phyloP scores from a whole-genome alignment of 2,329 filamentous ascomycete genomes.

The Didymella pinodella region DNA sequence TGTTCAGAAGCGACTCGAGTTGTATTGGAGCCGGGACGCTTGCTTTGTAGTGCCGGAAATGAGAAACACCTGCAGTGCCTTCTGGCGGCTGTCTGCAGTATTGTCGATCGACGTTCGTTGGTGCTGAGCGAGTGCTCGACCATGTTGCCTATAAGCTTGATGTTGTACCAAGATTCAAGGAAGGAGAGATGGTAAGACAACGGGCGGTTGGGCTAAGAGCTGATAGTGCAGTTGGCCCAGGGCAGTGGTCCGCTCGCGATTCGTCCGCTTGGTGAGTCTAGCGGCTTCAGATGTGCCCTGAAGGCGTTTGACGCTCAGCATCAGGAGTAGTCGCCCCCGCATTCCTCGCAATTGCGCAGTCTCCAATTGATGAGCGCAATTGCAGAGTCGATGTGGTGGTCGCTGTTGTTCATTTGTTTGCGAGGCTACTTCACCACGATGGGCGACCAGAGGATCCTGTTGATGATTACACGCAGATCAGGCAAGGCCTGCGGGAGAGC shows the following conservation, averaged over 20 bases:
- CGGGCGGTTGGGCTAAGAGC: conserved; percentile 33
- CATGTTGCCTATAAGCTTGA: conserved; percentile 7
- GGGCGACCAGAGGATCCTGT: neutral
- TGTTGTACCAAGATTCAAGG: conserved; percentile 22
- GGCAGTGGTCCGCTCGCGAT: conserved; percentile 25
- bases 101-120: neutral
- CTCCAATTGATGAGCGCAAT: neutral
- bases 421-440: neutral
- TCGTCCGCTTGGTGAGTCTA: conserved; percentile 33
- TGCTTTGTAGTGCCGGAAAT: neutral
- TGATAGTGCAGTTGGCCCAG: conserved; percentile 22
- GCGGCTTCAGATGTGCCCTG: conserved; percentile 32
- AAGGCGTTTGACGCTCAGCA: conserved; percentile 26
- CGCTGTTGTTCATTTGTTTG: conserved; percentile 1
- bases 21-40: conserved; percentile 5
- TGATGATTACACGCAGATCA: conserved; percentile 7
- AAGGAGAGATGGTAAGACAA: conserved; percentile 26
- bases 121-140: conserved; percentile 5
- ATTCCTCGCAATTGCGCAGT: conserved; percentile 15
- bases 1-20: neutral
- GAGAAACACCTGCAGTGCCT: conserved; percentile 3
- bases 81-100: neutral
- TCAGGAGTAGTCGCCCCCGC: conserved; percentile 26
- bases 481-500: conserved; percentile 13
- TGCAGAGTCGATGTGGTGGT: neutral